Percentiles rank a stretch among this genome's conserved stretches.
These are phyloP conservation scores for Samsoniella hepiali DNA, from an alignment of 2,329 filamentous ascomycete species.

Conservation along the genomic window DNA sequence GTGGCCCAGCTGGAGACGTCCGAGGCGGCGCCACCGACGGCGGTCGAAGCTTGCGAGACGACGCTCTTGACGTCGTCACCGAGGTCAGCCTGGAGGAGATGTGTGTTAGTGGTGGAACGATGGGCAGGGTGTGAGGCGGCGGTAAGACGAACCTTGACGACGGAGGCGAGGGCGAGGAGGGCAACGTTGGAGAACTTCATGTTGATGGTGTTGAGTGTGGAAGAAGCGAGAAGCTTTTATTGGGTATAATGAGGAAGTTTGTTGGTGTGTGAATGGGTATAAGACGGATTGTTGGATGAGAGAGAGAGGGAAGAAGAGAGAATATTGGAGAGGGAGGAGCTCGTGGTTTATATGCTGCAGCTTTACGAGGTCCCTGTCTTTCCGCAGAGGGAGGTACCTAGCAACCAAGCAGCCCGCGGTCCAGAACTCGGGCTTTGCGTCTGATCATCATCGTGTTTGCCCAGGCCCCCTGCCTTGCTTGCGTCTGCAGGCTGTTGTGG, in stretches of 20 bases:
- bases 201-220: conserved; percentile 25
- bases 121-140: too few species aligned
- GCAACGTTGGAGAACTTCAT: conserved; percentile 38
- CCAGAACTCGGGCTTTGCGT: not conserved
- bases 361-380: not conserved
- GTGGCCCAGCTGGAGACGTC: conserved; percentile 12
- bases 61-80: conserved; percentile 21
- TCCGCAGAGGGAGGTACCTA: not conserved
- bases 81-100: conserved; percentile 16
- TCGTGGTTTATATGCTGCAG: conserved; percentile 12
- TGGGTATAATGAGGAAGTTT: not conserved
- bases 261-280: not conserved
- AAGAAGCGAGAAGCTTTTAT: conserved; percentile 14
- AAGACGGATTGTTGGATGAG: not conserved
- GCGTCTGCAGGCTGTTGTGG: too few species aligned
- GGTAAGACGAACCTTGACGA: conserved; percentile 28
- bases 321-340: not conserved
- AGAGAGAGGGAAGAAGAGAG: not conserved
- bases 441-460: not conserved
- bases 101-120: not conserved
- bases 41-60: conserved; percentile 20
- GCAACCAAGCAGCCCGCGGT: not conserved
- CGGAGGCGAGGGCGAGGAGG: conserved; percentile 32
- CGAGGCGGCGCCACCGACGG: conserved; percentile 15
- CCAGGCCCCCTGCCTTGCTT: too few species aligned